Conservation (phyloP, 257 asterid genomes). For the Paraleonurus japonicus region DNA sequence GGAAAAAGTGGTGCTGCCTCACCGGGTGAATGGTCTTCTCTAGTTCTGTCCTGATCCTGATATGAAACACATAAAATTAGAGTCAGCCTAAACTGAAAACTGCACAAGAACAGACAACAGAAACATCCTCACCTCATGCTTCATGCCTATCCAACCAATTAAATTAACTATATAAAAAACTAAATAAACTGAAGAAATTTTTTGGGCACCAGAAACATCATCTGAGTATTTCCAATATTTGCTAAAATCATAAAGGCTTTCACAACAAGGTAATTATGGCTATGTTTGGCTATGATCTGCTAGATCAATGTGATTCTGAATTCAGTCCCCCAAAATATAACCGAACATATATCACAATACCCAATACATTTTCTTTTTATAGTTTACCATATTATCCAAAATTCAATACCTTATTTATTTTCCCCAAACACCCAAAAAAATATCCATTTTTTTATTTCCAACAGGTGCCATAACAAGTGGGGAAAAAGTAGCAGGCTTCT, state of each 20-base stretch:
- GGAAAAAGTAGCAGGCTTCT: background rate
- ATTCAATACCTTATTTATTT: background rate
- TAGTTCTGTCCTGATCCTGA: slow-evolving; percentile 31
- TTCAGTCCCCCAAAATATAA: background rate
- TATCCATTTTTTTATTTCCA: background rate
- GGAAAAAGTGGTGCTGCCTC: slow-evolving; percentile 24
- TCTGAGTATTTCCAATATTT: background rate
- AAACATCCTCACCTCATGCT: background rate
- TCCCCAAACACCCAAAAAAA: slow-evolving; percentile 3
- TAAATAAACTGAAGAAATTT: background rate
- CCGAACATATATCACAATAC: background rate
- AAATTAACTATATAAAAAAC: background rate
- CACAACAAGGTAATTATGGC: background rate
- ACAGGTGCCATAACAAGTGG: background rate
- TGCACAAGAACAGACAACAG: background rate
- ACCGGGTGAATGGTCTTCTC: slow-evolving; percentile 45
- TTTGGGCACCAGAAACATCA: background rate
- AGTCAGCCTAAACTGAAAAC: background rate
- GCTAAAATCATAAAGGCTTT: background rate
- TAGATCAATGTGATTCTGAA: background rate
- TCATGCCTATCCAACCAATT: background rate
- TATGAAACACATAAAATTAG: slow-evolving; percentile 15
- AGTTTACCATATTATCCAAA: background rate
- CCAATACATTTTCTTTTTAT: background rate
- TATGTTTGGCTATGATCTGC: background rate